Evolutionary conservation across 169 alveolate species (phyloP), one percentile per base, ranked within the genome.

Genomic region (Cryptosporidium ryanae): DNA sequence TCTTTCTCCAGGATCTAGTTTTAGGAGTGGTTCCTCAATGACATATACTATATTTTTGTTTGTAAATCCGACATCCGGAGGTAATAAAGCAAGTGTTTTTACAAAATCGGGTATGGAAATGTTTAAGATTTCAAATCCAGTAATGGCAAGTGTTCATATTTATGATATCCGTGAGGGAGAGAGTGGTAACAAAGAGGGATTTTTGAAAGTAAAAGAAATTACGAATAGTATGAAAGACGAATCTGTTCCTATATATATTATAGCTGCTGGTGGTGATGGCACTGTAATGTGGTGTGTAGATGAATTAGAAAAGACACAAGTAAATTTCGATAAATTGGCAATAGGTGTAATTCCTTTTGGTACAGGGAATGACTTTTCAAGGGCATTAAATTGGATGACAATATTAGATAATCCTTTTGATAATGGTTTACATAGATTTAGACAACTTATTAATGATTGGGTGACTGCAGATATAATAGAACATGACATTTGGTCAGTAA

Each of bases 201-300:
- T 94, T 64, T 49, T 84, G 25, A 64, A 68, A 25, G 90, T 94
- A 17, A 90, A 63, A 29, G 76, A 63, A 13, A 54, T 52, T 59
- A 34, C 64, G 43, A 65, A 68, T 23, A 82, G 27, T 46, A 44
- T 43, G 82, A 8, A 10, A 15, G 49, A 71, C 21, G 31, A 34
- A 23, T 49, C 63, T 17, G 66, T 66, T n/a, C 83, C 76, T 31
- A 21, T 82, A 6, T 84, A 71, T 49, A 95, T 92, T 12, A 91
- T 97, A n/a, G 96, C 94, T 21, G 97, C 97, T 18, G 99, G 99
- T 13, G 99, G 99, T 10, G 99, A 97, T 90, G 99, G 99, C n/a
- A 96, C 98, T 6, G 94, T 96, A 15, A 93, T 96, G 92, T 96
- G 98, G 98, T 92, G 95, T 43, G 82, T 96, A 3, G 84, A 90